Base-by-base conservation (phyloP, 352 stramenopile genomes). In the Globisporangium middletonii region DNA sequence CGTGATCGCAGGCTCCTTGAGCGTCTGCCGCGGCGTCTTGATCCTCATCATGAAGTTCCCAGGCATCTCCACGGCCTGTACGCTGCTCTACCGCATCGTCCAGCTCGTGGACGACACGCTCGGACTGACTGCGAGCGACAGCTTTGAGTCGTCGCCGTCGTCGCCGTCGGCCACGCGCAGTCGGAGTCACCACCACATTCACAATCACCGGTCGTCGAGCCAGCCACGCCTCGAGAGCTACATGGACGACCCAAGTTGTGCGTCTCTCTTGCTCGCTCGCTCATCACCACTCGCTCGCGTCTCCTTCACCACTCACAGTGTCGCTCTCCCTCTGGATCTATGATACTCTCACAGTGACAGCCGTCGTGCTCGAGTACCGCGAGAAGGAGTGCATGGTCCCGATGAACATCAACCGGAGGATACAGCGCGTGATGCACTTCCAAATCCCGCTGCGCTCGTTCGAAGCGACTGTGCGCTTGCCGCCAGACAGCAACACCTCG, bases 391-490 rank as follows among this genome's bases (percentile, higher is more conserved):
- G 73, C 62, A 81, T 84, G 63, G 77, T 95, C 55, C 79, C 84
- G 28, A 75, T 72, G 46, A 89, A 82, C 60, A 92, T 94, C 65
- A 90, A 92, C 63, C 69, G 77, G 43, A 79, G 86, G 63, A 95
- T 95, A 78, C 83, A 88, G 47, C 83, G 85, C 19, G 82, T 93
- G 52, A 95, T 95, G 86, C 86, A 95, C 53, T 91, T 94, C 57
- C 75, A 89, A 65, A 92, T 94, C 58, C 82, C 83, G 26, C 64
- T 92, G 49, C 74, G 83, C 59, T 87, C 85, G 2, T 95, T 95
- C 62, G 85, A 95, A 51, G 85, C 85, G 0, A 95, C 79, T 0
- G 83, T 95, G 38, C 69, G 84, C 15, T 69, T 95, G 48, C 85
- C 82, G 2, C 65, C 79, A 19, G 68, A 73, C 2, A 23, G 23